Conservation (phyloP, 768 basidiomycete genomes). For the Boletus reticulatus region DNA sequence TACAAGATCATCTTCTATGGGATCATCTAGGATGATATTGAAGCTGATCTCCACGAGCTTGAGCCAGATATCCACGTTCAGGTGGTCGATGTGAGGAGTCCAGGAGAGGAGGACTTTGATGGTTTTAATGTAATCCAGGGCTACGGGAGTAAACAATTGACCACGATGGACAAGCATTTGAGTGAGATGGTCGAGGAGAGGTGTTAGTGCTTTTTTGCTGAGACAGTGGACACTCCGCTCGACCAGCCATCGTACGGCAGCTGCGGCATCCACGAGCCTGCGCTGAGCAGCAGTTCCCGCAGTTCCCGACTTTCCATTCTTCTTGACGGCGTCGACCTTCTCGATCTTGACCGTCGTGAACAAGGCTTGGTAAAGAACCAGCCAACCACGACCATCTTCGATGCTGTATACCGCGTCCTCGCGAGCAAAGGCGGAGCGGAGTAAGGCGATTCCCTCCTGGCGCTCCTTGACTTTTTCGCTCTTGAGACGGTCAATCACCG, state of each 20-base stretch:
- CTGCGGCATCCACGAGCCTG: conserved; percentile 65
- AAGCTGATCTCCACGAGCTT: conserved; percentile 68
- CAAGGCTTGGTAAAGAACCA: conserved; percentile 67
- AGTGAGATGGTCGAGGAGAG: conserved; percentile 63
- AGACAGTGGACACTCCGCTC: conserved; percentile 59
- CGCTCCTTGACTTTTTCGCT: conserved; percentile 71
- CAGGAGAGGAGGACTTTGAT: conserved; percentile 63
- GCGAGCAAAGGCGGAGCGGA: conserved; percentile 51
- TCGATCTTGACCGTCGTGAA: conserved; percentile 67
- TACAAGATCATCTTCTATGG: conserved; percentile 35
- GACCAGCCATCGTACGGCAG: conserved; percentile 68
- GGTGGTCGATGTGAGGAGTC: conserved; percentile 74
- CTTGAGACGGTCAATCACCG: conserved; percentile 49
- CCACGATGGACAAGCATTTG: conserved; percentile 55
- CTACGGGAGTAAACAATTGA: conserved; percentile 58
- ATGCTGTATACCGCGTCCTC: conserved; percentile 42
- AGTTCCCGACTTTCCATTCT: conserved; percentile 39
- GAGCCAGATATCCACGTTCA: conserved; percentile 66
- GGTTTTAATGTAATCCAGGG: conserved; percentile 80
- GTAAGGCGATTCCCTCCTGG: conserved; percentile 54
- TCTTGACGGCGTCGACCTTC: conserved; percentile 45
- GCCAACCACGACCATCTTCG: conserved; percentile 50
- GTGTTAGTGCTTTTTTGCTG: conserved; percentile 51
- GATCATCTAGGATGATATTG: conserved; percentile 71
- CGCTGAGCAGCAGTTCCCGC: conserved; percentile 48